Conservation (phyloP, 2,329 filamentous ascomycete species). For the Chaetomium globosum region DNA sequence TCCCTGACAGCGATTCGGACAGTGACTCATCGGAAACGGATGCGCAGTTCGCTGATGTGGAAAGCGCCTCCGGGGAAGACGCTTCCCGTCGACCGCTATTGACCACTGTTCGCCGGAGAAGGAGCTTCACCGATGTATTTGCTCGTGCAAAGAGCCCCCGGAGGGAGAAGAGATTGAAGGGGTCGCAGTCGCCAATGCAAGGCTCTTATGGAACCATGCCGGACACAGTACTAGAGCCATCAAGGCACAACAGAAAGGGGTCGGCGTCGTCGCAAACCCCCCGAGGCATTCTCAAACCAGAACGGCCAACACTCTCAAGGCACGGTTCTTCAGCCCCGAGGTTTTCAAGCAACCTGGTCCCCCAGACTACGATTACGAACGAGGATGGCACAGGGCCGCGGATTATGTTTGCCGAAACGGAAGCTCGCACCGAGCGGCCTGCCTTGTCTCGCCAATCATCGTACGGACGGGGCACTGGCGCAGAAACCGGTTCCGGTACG, state of each 20-base stretch:
- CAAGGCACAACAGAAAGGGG: conserved; percentile 15
- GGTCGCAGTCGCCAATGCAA: conserved; percentile 20
- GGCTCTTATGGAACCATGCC: conserved; percentile 36
- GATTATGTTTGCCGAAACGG: conserved; percentile 71
- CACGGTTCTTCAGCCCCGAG: conserved; percentile 55
- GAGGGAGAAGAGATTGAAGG: conserved; percentile 32
- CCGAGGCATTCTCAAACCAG: conserved; percentile 28
- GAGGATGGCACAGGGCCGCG: conserved; percentile 68
- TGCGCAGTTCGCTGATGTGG: conserved; percentile 45
- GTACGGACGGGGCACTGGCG: conserved; percentile 56
- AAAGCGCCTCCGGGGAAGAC: conserved; percentile 48
- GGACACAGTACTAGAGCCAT: neutral
- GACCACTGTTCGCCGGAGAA: conserved; percentile 40
- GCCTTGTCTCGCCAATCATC: conserved; percentile 53
- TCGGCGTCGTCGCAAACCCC: conserved; percentile 9
- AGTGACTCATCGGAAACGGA: conserved; percentile 38
- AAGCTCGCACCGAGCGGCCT: conserved; percentile 44
- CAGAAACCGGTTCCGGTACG: conserved; percentile 49
- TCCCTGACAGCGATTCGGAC: conserved; percentile 35
- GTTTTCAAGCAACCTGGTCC: conserved; percentile 74
- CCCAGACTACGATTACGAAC: conserved; percentile 66
- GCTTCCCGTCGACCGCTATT: conserved; percentile 39
- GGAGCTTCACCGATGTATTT: conserved; percentile 48
- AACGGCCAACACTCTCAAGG: conserved; percentile 40
- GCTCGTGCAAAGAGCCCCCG: conserved; percentile 40